Percentiles rank a stretch among this genome's conserved stretches.
These are phyloP conservation scores for Leccinum brunneo-olivaceum DNA, from an alignment of 1,284 basidiomycete species.

Conservation along the genomic window DNA sequence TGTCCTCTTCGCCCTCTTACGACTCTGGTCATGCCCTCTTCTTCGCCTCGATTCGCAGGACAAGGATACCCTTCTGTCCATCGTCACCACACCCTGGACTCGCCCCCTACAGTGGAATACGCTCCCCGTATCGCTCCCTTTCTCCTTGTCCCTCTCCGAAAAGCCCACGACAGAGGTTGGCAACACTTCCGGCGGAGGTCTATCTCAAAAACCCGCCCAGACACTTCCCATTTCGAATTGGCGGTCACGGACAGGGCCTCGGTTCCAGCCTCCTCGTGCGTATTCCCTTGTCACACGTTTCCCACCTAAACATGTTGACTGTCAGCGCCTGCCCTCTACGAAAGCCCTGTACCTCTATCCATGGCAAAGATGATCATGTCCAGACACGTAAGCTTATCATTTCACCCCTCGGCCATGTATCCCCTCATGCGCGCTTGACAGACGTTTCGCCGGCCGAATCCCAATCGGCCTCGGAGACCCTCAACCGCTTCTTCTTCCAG, in stretches of 20 bases:
- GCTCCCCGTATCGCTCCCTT: constrained; percentile 26
- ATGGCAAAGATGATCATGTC: constrained; percentile 33
- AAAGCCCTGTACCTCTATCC: constrained; percentile 28
- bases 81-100: constrained; percentile 12
- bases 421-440: constrained; percentile 6
- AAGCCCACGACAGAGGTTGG: constrained; percentile 14
- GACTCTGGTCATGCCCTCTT: constrained; percentile 25
- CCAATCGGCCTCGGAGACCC: constrained; percentile 25
- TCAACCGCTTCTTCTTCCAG: constrained; percentile 18
- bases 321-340: constrained; percentile 28
- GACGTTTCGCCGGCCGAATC: constrained; percentile 30
- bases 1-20: constrained; percentile 24
- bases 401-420: neutral
- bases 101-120: constrained; percentile 21
- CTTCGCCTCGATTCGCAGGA: constrained; percentile 10
- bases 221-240: constrained; percentile 18
- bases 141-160: constrained; percentile 20
- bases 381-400: constrained; percentile 23
- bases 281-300: neutral
- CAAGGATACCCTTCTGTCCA: constrained; percentile 12
- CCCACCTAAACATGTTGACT: neutral
- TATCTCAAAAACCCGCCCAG: constrained; percentile 11
- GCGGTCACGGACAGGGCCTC: constrained; percentile 21
- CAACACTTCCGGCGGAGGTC: constrained; percentile 1
- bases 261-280: constrained; percentile 30